phyloP scores from a whole-genome alignment of 441 rosid species.

The Breynia disticha region DNA sequence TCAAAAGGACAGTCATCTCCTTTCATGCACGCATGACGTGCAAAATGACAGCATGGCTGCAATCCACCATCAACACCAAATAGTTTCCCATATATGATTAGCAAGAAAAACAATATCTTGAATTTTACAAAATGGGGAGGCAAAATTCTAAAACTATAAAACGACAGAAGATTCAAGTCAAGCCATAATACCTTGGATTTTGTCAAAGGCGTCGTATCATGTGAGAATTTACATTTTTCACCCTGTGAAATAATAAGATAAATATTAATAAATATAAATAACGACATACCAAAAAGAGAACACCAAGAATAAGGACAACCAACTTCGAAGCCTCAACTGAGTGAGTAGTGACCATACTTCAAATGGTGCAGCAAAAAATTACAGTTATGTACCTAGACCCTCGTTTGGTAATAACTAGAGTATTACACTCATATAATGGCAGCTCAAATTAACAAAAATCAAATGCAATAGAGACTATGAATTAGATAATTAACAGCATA shows the following conservation, averaged over 20 bases:
- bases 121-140: not conserved
- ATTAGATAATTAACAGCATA: no score
- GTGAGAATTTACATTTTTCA: constrained; percentile 80
- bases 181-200: constrained; percentile 55
- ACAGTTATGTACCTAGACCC: no score
- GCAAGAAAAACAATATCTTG: constrained; percentile 3
- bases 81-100: constrained; percentile 4
- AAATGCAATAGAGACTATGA: no score
- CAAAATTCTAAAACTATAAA: not conserved
- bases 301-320: no score
- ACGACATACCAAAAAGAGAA: no score
- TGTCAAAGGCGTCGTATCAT: constrained; percentile 67
- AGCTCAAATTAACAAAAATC: no score
- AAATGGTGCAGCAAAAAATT: no score
- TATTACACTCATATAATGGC: no score
- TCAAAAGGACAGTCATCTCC: constrained; percentile 89
- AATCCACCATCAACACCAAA: constrained; percentile 19
- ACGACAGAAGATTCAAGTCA: constrained; percentile 7
- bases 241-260: constrained; percentile 39
- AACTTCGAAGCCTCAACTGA: no score
- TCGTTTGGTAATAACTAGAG: no score
- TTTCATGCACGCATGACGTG: constrained; percentile 78
- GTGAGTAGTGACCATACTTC: no score
- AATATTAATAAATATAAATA: constrained; percentile 2
- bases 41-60: constrained; percentile 91